These are phyloP conservation scores for Carpinus fangiana DNA, from an alignment of 306 rosid species.

Conservation along the genomic window DNA sequence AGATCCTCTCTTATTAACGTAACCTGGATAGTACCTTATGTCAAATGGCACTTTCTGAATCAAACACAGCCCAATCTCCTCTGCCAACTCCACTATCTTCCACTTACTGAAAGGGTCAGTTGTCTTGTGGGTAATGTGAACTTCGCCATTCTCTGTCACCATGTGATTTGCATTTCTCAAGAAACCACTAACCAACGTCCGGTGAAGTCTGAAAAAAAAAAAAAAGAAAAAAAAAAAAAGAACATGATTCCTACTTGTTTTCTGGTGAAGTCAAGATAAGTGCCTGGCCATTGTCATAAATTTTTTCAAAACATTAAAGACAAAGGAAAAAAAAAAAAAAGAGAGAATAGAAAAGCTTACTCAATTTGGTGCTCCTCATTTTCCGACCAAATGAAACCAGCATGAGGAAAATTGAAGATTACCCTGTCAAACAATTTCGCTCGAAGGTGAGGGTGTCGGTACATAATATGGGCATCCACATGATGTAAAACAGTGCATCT, in stretches of 20 bases:
- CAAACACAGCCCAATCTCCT: neutral
- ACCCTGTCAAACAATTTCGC: conserved; percentile 26
- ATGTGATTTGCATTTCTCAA: conserved; percentile 21
- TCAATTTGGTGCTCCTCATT: neutral
- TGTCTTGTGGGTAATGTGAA: conserved; percentile 54
- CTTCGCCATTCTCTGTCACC: conserved; percentile 21
- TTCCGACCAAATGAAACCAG: conserved; percentile 6
- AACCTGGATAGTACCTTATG: conserved; percentile 6
- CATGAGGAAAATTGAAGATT: conserved; percentile 41
- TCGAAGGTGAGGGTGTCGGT: neutral
- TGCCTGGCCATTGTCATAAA: no score
- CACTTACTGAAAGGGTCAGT: conserved; percentile 19
- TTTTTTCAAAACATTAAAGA: no score
- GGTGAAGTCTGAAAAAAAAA: conserved; percentile 27
- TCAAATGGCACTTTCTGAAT: conserved; percentile 6
- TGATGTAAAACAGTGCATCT: conserved; percentile 25
- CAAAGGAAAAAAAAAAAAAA: neutral
- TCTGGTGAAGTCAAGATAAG: no score
- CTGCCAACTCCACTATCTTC: conserved; percentile 30
- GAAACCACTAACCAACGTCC: conserved; percentile 30
- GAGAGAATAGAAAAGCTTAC: neutral
- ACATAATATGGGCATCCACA: conserved; percentile 23
- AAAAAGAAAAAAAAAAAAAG: no score
- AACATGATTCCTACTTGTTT: no score
- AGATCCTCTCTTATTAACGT: conserved; percentile 31